These are phyloP conservation scores for Geosiphon pyriformis DNA, from an alignment of 192 early-diverging fungal genomes.

Conservation along the genomic window DNA sequence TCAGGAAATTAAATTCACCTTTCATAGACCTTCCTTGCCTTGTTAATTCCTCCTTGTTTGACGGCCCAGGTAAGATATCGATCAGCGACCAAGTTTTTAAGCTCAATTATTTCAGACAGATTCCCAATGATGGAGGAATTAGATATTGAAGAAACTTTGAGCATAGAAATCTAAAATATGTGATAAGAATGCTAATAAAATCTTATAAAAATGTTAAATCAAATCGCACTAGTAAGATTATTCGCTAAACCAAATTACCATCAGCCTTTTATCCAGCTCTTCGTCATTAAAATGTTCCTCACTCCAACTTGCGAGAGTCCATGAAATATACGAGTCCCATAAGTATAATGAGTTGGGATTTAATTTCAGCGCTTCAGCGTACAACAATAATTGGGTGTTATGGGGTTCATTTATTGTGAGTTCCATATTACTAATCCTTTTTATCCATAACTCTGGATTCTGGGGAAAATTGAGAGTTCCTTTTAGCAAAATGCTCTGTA, in stretches of 20 bases:
- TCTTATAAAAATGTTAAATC: background rate
- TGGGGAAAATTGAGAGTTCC: conserved; percentile 7
- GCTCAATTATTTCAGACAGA: background rate
- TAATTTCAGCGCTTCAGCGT: background rate
- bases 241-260: conserved; percentile 1
- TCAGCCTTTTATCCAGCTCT: conserved; percentile 12
- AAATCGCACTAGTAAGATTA: background rate
- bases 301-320: background rate
- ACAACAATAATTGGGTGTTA: background rate
- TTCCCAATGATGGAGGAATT: background rate
- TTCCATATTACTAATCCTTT: background rate
- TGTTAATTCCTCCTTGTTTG: conserved; percentile 1
- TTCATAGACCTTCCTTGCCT: conserved; percentile 4
- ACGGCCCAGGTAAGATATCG: conserved; percentile 6
- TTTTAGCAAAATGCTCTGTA: background rate
- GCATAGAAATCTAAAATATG: conserved; percentile 3
- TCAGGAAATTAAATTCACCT: conserved; percentile 5
- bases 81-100: background rate
- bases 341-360: background rate
- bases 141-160: conserved; percentile 7
- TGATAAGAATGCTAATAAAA: background rate
- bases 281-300: background rate
- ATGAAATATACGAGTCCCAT: conserved; percentile 14
- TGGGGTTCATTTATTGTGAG: background rate
- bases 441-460: conserved; percentile 9